phyloP scores from a whole-genome alignment of 495 filamentous ascomycete genomes.

The Hypoxylon perforatum region DNA sequence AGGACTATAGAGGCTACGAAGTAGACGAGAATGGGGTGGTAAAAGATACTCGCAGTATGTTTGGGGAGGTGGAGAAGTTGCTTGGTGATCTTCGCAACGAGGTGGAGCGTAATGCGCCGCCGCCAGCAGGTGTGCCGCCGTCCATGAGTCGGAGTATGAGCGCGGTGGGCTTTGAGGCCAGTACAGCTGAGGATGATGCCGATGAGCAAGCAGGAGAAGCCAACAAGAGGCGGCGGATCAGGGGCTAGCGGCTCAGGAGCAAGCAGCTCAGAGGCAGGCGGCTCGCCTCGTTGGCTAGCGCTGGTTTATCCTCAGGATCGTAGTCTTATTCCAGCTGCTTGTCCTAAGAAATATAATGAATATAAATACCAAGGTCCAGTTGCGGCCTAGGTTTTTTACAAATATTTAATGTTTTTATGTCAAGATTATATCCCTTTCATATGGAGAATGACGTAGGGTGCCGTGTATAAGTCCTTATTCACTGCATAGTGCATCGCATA shows the following conservation, averaged over 20 bases:
- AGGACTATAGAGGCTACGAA: conserved; percentile 61
- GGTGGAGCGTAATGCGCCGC: conserved; percentile 44
- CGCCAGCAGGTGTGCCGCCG: conserved; percentile 30
- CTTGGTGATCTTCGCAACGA: conserved; percentile 60
- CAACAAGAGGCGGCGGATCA: conserved; percentile 42
- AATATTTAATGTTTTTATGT: not conserved
- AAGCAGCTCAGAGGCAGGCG: too few relatives aligned
- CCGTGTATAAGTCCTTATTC: too few relatives aligned
- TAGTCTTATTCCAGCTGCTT: conserved; percentile 6
- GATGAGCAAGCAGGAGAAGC: conserved; percentile 42
- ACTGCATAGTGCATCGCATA: not conserved
- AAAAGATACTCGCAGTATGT: conserved; percentile 85
- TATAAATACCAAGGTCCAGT: conserved; percentile 7
- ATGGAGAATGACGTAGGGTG: too few relatives aligned
- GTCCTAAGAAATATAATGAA: conserved; percentile 9
- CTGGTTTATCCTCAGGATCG: not conserved
- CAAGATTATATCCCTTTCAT: not conserved
- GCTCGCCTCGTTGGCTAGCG: not conserved
- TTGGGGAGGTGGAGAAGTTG: conserved; percentile 74
- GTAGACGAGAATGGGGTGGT: conserved; percentile 84
- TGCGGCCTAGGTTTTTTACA: conserved; percentile 6
- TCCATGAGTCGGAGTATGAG: conserved; percentile 45
- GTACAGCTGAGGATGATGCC: conserved; percentile 40
- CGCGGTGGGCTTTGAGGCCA: conserved; percentile 40
- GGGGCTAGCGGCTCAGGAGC: conserved; percentile 39